Percentiles rank a stretch among this genome's conserved stretches.
Conservation (phyloP, 1,139 yeast species). For the Meyerozyma smithsonii region DNA sequence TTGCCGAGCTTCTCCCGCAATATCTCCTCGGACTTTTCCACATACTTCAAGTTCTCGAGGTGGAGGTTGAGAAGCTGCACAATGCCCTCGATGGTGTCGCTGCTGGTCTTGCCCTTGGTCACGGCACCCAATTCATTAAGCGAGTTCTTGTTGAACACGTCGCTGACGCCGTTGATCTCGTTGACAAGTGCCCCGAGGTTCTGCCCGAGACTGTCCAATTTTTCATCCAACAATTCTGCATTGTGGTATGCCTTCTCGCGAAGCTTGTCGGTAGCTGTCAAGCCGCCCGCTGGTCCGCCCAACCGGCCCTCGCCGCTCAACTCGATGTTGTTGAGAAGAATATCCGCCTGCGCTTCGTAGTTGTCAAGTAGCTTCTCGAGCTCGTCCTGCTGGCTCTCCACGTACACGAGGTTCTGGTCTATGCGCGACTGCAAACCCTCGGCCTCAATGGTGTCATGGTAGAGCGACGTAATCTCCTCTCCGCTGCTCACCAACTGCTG, state of each 20-base stretch:
- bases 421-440: conserved; percentile 81
- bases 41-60: conserved; percentile 82
- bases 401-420: conserved; percentile 81
- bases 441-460: conserved; percentile 74
- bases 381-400: conserved; percentile 91
- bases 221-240: conserved; percentile 82
- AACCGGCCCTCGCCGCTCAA: conserved; percentile 10
- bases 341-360: conserved; percentile 82
- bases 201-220: conserved; percentile 69
- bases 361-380: conserved; percentile 75
- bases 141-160: conserved; percentile 63
- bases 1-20: conserved; percentile 62
- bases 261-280: conserved; percentile 66
- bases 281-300: conserved; percentile 10
- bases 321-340: conserved; percentile 44
- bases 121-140: conserved; percentile 24
- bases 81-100: conserved; percentile 48
- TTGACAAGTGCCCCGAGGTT: conserved; percentile 72
- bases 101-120: conserved; percentile 7
- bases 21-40: conserved; percentile 66
- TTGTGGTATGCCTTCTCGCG: conserved; percentile 86
- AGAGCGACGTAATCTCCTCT: conserved; percentile 73
- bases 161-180: conserved; percentile 85
- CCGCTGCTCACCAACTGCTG: conserved; percentile 73
- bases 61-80: conserved; percentile 84